Percentiles rank a stretch among this genome's conserved stretches.
phyloP scores from a whole-genome alignment of 352 stramenopile species.

The Phytophthora constricta region DNA sequence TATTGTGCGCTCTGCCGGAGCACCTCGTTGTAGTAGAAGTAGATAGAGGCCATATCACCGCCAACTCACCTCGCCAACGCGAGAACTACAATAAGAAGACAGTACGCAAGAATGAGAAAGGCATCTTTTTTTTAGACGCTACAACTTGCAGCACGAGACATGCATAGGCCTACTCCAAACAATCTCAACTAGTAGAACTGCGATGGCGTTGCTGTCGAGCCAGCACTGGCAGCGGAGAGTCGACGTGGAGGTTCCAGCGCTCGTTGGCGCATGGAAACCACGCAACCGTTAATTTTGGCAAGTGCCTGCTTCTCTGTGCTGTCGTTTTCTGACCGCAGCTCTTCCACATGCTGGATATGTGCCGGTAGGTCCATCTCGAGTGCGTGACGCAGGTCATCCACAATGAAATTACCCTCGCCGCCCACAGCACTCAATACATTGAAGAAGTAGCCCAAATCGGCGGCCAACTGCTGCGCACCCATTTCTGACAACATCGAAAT shows the following conservation, averaged over 20 bases:
- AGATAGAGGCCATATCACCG: conserved; percentile 31
- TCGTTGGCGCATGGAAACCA: conserved; percentile 49
- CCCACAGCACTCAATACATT: conserved; percentile 83
- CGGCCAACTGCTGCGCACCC: conserved; percentile 64
- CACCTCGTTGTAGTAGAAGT: conserved; percentile 42
- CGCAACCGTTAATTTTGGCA: conserved; percentile 54
- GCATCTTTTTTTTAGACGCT: conserved; percentile 22
- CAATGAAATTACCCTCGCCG: conserved; percentile 57
- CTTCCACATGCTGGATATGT: conserved; percentile 41
- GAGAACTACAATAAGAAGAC: background rate
- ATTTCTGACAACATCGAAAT: conserved; percentile 70
- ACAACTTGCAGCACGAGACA: conserved; percentile 6
- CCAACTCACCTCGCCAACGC: background rate
- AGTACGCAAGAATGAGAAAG: conserved; percentile 16
- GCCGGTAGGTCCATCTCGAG: conserved; percentile 44
- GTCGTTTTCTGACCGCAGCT: conserved; percentile 35
- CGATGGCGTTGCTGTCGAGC: conserved; percentile 9
- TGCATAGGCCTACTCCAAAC: too few species aligned
- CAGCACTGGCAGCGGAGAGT: conserved; percentile 21
- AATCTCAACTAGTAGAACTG: conserved; percentile 26
- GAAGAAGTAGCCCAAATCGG: conserved; percentile 81
- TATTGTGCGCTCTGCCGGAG: conserved; percentile 31
- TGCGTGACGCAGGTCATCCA: conserved; percentile 53
- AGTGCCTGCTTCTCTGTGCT: conserved; percentile 41
- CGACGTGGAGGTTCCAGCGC: conserved; percentile 22